phyloP scores from a whole-genome alignment of 495 filamentous ascomycete species.

The Bombardia bombarda region DNA sequence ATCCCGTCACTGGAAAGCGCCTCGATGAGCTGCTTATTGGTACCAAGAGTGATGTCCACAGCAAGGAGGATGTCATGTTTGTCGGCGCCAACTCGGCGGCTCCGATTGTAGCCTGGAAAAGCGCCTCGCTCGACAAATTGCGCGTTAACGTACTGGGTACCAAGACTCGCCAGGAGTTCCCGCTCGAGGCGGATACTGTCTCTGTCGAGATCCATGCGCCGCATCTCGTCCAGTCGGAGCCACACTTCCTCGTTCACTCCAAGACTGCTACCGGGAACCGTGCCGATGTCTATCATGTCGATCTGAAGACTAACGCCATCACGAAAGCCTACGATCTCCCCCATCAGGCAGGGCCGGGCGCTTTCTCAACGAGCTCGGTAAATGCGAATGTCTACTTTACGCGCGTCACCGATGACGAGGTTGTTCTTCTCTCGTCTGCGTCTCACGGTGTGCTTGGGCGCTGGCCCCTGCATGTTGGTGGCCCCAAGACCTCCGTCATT shows the following conservation, averaged over 20 bases:
- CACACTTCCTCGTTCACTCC: conserved; percentile 82
- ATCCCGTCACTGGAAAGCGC: conserved; percentile 61
- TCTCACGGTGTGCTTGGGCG: conserved; percentile 68
- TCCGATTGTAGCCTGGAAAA: conserved; percentile 77
- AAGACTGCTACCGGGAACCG: conserved; percentile 61
- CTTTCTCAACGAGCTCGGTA: conserved; percentile 69
- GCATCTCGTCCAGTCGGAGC: conserved; percentile 54
- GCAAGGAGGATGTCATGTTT: conserved; percentile 61
- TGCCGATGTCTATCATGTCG: conserved; percentile 80
- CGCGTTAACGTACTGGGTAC: conserved; percentile 76
- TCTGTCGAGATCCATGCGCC: conserved; percentile 68
- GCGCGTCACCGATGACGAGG: conserved; percentile 62
- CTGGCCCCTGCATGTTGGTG: conserved; percentile 49
- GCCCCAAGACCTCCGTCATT: conserved; percentile 35
- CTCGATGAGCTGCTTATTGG: conserved; percentile 56
- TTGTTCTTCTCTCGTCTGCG: conserved; percentile 63
- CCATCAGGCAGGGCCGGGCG: conserved; percentile 55
- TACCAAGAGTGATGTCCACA: conserved; percentile 63
- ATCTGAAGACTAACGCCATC: conserved; percentile 56
- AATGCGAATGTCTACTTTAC: conserved; percentile 85
- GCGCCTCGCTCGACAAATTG: conserved; percentile 55
- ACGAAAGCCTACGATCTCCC: conserved; percentile 71
- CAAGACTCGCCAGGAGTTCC: conserved; percentile 50
- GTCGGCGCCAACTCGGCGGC: conserved; percentile 78
- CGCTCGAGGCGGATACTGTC: conserved; percentile 51